Percentiles rank a stretch among this genome's conserved stretches.
Evolutionary conservation across 805 yeast genomes (phyloP).

Genomic region (Myxozyma neotropica): DNA sequence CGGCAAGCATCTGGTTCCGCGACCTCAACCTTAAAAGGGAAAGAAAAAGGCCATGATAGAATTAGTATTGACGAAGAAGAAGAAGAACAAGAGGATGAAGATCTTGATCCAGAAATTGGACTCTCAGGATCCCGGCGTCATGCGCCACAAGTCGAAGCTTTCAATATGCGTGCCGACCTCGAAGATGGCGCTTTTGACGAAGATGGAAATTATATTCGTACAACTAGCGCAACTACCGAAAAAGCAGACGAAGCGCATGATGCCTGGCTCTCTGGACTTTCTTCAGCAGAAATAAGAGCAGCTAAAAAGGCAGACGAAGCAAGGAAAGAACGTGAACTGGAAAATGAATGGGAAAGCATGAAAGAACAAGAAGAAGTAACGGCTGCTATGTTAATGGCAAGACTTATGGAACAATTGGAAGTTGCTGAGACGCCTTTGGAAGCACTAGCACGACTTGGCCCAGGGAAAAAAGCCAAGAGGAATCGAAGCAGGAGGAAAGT

Average conservation of each 20-base stretch:
- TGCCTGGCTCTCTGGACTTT: conserved; percentile 45
- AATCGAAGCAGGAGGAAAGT: conserved; percentile 13
- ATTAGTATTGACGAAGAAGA: conserved; percentile 32
- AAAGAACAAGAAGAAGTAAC: conserved; percentile 10
- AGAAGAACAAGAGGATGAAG: conserved; percentile 18
- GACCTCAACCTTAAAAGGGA: too few species aligned
- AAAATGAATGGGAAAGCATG: conserved; percentile 12
- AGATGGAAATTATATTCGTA: conserved; percentile 59
- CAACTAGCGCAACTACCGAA: conserved; percentile 44
- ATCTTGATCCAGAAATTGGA: conserved; percentile 30
- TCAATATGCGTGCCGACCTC: conserved; percentile 59
- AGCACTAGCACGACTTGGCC: conserved; percentile 46
- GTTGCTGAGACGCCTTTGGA: conserved; percentile 65
- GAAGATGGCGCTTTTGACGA: conserved; percentile 62
- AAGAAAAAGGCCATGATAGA: too few species aligned
- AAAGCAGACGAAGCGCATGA: conserved; percentile 44
- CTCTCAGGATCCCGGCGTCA: conserved; percentile 21
- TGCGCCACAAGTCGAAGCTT: conserved; percentile 60
- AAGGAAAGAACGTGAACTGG: conserved; percentile 31
- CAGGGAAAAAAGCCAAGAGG: conserved; percentile 5
- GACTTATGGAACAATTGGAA: conserved; percentile 51
- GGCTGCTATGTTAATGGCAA: conserved; percentile 36
- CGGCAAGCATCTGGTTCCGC: conserved; percentile 14
- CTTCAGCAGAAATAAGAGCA: conserved; percentile 44
- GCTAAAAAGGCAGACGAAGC: conserved; percentile 46